Conservation (phyloP, 1,284 basidiomycete genomes). For the Ganoderma sinense region DNA sequence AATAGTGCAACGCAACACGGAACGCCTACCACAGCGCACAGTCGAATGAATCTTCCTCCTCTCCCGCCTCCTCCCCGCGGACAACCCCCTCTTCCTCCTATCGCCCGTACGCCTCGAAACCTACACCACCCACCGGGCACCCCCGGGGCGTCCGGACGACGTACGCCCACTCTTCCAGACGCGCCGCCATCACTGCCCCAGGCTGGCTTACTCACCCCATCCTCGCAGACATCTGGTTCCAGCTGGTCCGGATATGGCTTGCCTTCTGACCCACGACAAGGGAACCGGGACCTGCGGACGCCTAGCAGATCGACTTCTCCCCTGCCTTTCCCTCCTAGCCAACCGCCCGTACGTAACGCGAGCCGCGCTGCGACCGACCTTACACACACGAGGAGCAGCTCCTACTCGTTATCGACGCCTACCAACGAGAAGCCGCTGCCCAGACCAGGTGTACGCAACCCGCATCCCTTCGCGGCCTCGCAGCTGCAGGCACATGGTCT, state of each 20-base stretch:
- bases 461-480: slow-evolving; percentile 38
- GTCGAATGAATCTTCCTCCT: slow-evolving; percentile 62
- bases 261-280: slow-evolving; percentile 66
- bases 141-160: slow-evolving; percentile 47
- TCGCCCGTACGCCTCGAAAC: slow-evolving; percentile 36
- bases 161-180: slow-evolving; percentile 63
- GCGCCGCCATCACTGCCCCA: slow-evolving; percentile 63
- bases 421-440: slow-evolving; percentile 45
- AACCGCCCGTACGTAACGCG: slow-evolving; percentile 42
- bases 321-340: slow-evolving; percentile 50
- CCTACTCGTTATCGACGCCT: slow-evolving; percentile 42
- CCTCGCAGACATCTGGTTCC: slow-evolving; percentile 40
- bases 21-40: slow-evolving; percentile 44
- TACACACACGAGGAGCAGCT: slow-evolving; percentile 50
- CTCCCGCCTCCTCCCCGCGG: slow-evolving; percentile 71
- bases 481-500: slow-evolving; percentile 47
- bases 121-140: slow-evolving; percentile 31
- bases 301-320: slow-evolving; percentile 62
- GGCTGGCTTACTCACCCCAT: slow-evolving; percentile 57
- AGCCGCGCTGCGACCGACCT: slow-evolving; percentile 32
- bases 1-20: slow-evolving; percentile 37
- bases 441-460: slow-evolving; percentile 40
- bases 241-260: slow-evolving; percentile 63
- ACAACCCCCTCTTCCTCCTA: slow-evolving; percentile 65
- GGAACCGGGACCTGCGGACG: slow-evolving; percentile 48